phyloP scores from a whole-genome alignment of 83 land plant species.

The Thuja plicata region DNA sequence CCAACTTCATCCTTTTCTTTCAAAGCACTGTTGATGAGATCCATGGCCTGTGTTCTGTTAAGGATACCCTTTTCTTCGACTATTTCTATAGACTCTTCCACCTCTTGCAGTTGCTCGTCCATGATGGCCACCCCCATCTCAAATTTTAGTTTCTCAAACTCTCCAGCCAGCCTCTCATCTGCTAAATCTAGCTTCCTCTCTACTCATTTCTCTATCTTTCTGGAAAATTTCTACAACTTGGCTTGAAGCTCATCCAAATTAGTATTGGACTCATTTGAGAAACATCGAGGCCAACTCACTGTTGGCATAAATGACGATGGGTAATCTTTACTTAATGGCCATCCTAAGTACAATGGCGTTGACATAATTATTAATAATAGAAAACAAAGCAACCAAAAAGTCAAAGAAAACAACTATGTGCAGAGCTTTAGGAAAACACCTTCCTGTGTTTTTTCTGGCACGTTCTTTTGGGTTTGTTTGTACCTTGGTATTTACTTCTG shows the following conservation, averaged over 20 bases:
- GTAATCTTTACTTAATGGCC: background rate
- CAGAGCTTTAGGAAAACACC: background rate
- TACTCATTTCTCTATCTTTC: background rate
- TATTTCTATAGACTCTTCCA: conserved; percentile 8
- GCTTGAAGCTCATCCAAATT: background rate
- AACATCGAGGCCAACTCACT: background rate
- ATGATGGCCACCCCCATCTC: background rate
- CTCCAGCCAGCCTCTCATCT: background rate
- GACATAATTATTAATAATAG: background rate
- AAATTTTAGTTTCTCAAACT: background rate
- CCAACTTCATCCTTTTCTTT: conserved; percentile 6
- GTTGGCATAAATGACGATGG: background rate
- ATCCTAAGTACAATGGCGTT: background rate
- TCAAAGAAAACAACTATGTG: background rate
- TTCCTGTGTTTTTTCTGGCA: background rate
- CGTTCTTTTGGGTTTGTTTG: background rate
- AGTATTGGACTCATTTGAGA: background rate
- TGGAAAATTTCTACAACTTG: background rate
- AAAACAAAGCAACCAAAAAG: conserved; percentile 3
- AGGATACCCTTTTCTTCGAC: background rate
- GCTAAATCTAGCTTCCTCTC: background rate
- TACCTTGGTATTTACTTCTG: background rate
- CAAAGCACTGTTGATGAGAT: background rate
- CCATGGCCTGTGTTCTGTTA: background rate
- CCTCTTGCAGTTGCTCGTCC: background rate